Conservation (phyloP, 495 filamentous ascomycete species). For the Tuber umbilicatum region DNA sequence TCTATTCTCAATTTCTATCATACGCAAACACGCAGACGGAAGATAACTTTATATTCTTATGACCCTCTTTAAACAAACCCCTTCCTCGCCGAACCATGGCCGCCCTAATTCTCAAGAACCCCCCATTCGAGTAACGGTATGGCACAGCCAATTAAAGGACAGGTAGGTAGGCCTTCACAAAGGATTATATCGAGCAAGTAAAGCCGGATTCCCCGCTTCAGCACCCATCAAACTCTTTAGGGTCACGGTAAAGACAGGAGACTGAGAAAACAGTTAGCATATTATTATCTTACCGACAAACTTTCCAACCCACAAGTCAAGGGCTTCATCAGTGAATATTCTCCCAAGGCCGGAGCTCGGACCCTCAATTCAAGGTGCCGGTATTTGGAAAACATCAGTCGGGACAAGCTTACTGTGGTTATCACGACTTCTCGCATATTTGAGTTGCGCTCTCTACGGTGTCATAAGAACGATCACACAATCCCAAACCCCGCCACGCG, state of each 20-base stretch:
- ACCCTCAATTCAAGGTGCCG: background rate
- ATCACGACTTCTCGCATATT: background rate
- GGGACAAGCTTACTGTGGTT: background rate
- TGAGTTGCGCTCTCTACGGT: background rate
- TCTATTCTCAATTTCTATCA: background rate
- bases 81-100: background rate
- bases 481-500: background rate
- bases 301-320: background rate
- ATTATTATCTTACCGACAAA: background rate
- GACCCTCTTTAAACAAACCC: background rate
- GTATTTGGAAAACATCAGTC: background rate
- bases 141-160: background rate
- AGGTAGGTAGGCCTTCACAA: background rate
- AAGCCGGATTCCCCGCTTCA: background rate
- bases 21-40: background rate
- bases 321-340: background rate
- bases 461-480: background rate
- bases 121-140: background rate
- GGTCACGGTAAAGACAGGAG: background rate
- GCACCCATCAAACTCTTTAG: background rate
- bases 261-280: background rate
- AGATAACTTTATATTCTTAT: background rate
- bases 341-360: background rate
- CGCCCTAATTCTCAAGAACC: background rate
- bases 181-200: background rate